Percentiles rank a stretch among this genome's conserved stretches.
These are phyloP conservation scores for Rhodotorula glutinis DNA, from an alignment of 1,284 basidiomycete genomes.

Conservation along the genomic window DNA sequence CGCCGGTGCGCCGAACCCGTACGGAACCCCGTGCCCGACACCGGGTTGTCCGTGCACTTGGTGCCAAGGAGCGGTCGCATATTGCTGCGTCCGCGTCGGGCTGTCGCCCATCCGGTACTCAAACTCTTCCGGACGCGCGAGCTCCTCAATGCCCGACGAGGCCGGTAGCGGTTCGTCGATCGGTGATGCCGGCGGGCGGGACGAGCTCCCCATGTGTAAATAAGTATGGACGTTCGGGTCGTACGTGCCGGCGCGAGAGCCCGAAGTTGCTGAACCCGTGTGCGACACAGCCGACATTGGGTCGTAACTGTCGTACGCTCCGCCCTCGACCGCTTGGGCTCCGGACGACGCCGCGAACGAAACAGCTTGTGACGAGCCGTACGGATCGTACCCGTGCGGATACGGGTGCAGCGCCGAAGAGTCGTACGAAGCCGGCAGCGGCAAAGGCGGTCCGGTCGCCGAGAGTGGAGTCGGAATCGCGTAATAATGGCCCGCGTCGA, in stretches of 20 bases:
- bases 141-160: conserved; percentile 11
- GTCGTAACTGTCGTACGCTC: background rate
- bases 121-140: conserved; percentile 28
- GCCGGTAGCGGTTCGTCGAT: background rate
- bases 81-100: conserved; percentile 3
- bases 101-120: conserved; percentile 10
- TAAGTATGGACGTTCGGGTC: background rate
- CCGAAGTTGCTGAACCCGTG: background rate
- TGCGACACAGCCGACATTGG: conserved; percentile 6
- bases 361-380: background rate
- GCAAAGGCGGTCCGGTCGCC: background rate
- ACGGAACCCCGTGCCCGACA: background rate
- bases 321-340: background rate
- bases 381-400: background rate
- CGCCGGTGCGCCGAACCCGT: background rate
- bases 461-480: background rate
- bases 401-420: background rate
- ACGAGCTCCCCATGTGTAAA: background rate
- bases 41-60: background rate
- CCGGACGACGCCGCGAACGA: background rate
- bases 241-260: background rate
- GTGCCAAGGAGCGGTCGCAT: background rate
- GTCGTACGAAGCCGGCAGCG: background rate
- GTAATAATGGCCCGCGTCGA: background rate
- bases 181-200: background rate